Base-by-base conservation (phyloP, 495 filamentous ascomycete genomes). In the Acidomyces sp. region DNA sequence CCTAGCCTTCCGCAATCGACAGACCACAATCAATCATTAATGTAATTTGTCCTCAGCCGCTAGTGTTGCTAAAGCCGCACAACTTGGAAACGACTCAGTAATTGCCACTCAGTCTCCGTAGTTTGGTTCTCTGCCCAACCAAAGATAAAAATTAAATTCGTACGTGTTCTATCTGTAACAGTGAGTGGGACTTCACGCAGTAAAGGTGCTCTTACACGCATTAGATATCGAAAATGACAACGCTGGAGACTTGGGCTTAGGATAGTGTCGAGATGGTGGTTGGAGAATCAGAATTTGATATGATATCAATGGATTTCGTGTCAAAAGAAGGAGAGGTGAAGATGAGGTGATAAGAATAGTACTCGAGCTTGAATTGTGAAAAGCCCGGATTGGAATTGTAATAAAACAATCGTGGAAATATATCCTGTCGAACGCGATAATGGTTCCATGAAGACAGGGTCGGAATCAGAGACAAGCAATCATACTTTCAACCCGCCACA, bases 121-220 rank as follows among this genome's bases (percentile, higher is more conserved):
- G 2, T 61, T 58, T 4, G 61, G 61, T 5, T 34, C 33, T 13
- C 29, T 45, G 17, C 59, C 54, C 2, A 53, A 53, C 29, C 49
- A 16, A n/a, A 6, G 47, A 45, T 4, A 68, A 72, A 60, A 94
- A 94, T 55, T 62, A 76, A 34, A 90, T 79, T 57, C 93, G 86
- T 63, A 82, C 80, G 25, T 81, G 84, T 57, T 94, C 83, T 82
- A 75, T 93, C 30, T 75, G 79, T 45, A 76, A 77, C 32, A 85
- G 85, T 23, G 73, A 79, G 37, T 94, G 86, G 57, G 80, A 81
- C 51, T 94, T 81, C 59, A 74, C 68, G 26, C 80, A 88, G 55
- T 77, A 85, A 53, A 85, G 86, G 2, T 93, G 86, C 60, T 67
- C 78, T 48, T 94, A 74, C 63, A 82, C 80, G 60, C 86, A 94